phyloP scores from a whole-genome alignment of 2,329 filamentous ascomycete genomes.

The Neonectria coccinea region DNA sequence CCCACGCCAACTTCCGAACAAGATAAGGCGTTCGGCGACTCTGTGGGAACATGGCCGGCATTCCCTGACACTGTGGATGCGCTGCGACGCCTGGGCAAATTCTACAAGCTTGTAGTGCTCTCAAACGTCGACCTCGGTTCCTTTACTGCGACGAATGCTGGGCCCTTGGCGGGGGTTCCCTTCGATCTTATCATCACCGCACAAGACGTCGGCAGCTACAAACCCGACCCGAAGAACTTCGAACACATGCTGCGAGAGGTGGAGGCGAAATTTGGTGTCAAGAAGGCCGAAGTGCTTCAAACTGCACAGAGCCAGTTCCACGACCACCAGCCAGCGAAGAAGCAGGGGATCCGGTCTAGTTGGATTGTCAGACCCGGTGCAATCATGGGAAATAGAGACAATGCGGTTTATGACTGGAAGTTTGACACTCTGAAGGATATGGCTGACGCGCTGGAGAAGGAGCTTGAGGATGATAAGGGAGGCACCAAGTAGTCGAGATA shows the following conservation, averaged over 20 bases:
- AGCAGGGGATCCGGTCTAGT: conserved; percentile 66
- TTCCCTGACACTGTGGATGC: conserved; percentile 71
- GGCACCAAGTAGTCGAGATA: background rate
- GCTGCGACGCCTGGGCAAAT: conserved; percentile 59
- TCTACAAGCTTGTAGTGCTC: conserved; percentile 69
- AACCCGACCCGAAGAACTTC: conserved; percentile 75
- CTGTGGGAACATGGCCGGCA: conserved; percentile 66
- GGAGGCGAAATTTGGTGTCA: conserved; percentile 65
- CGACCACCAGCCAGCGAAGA: conserved; percentile 74
- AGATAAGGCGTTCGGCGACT: conserved; percentile 62
- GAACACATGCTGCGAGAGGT: conserved; percentile 70
- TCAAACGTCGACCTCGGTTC: conserved; percentile 68
- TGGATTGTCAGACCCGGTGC: conserved; percentile 69
- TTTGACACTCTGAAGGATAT: conserved; percentile 70
- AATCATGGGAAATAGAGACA: conserved; percentile 55
- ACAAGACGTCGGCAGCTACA: conserved; percentile 78
- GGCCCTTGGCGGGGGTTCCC: conserved; percentile 60
- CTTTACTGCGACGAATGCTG: conserved; percentile 58
- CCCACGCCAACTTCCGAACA: conserved; percentile 52
- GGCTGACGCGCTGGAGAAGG: conserved; percentile 58
- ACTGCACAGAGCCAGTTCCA: conserved; percentile 78
- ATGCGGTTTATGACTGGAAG: conserved; percentile 64
- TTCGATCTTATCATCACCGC: conserved; percentile 76
- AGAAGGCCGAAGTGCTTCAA: conserved; percentile 68
- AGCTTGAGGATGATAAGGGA: conserved; percentile 1